These are phyloP conservation scores for Coemansia umbellata DNA, from an alignment of 192 early-diverging fungal genomes.

Conservation along the genomic window DNA sequence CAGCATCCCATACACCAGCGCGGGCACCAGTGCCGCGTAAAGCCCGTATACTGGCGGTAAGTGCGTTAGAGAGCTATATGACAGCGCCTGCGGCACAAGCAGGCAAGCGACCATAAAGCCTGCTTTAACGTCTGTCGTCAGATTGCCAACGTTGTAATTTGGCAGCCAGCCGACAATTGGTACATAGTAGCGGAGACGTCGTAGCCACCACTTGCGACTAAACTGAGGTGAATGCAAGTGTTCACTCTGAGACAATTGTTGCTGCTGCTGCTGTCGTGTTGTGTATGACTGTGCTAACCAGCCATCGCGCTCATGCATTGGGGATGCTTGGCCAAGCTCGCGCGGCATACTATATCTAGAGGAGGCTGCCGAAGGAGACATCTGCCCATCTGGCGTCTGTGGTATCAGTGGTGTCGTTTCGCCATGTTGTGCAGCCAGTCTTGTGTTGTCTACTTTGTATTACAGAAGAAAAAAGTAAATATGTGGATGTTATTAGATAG, in stretches of 20 bases:
- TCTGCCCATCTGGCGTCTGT: background rate
- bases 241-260: background rate
- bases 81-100: conserved; percentile 73
- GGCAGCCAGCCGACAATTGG: conserved; percentile 94
- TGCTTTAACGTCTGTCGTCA: conserved; percentile 76
- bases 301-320: background rate
- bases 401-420: conserved; percentile 25
- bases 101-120: conserved; percentile 79
- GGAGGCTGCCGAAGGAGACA: conserved; percentile 3
- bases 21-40: conserved; percentile 81
- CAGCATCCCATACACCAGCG: conserved; percentile 81
- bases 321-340: background rate
- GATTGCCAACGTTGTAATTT: conserved; percentile 58
- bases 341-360: background rate
- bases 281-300: background rate
- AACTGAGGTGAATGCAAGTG: conserved; percentile 2
- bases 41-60: conserved; percentile 87
- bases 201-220: conserved; percentile 33
- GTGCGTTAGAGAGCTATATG: conserved; percentile 87
- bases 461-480: no score
- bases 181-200: conserved; percentile 84
- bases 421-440: background rate
- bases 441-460: no score
- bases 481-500: no score
- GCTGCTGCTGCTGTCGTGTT: conserved; percentile 9